phyloP scores from a whole-genome alignment of 495 filamentous ascomycete species.

The Aspergillus wentii region DNA sequence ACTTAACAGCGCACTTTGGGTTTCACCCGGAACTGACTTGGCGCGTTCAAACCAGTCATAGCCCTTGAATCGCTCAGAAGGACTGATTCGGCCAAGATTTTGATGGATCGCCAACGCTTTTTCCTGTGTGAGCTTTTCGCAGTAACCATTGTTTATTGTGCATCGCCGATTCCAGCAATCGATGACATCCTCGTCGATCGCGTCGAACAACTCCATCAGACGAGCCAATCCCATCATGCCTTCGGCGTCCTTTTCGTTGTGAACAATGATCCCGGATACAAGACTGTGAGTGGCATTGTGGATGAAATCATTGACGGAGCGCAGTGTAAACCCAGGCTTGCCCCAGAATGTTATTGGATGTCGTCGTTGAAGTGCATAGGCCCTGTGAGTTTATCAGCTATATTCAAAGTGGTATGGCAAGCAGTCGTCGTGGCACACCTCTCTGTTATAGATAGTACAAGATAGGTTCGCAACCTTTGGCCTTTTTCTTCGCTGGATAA shows the following conservation, averaged over 20 bases:
- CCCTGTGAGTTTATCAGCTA: constrained; percentile 29
- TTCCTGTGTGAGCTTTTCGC: constrained; percentile 27
- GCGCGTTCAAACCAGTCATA: constrained; percentile 64
- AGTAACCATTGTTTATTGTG: constrained; percentile 26
- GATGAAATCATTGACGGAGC: constrained; percentile 34
- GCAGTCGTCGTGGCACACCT: constrained; percentile 25
- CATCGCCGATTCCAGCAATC: constrained; percentile 39
- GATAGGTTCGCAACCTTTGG: constrained; percentile 40
- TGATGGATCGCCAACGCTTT: constrained; percentile 33
- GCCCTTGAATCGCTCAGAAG: constrained; percentile 38
- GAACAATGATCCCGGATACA: constrained; percentile 39
- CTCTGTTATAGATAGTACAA: constrained; percentile 59
- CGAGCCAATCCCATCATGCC: constrained; percentile 39
- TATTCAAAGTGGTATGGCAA: neutral
- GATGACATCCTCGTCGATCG: constrained; percentile 39
- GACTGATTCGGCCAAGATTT: constrained; percentile 24
- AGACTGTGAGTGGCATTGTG: constrained; percentile 34
- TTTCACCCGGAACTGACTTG: constrained; percentile 17
- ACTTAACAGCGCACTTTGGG: constrained; percentile 32
- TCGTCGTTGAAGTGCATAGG: constrained; percentile 67
- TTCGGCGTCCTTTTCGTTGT: constrained; percentile 39
- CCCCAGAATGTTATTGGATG: constrained; percentile 38
- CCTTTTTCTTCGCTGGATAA: constrained; percentile 41
- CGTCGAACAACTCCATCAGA: constrained; percentile 39
- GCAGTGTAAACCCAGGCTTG: constrained; percentile 31